Evolutionary conservation across 2,329 filamentous ascomycete species (phyloP).

Genomic region (Colletotrichum cuscutae): DNA sequence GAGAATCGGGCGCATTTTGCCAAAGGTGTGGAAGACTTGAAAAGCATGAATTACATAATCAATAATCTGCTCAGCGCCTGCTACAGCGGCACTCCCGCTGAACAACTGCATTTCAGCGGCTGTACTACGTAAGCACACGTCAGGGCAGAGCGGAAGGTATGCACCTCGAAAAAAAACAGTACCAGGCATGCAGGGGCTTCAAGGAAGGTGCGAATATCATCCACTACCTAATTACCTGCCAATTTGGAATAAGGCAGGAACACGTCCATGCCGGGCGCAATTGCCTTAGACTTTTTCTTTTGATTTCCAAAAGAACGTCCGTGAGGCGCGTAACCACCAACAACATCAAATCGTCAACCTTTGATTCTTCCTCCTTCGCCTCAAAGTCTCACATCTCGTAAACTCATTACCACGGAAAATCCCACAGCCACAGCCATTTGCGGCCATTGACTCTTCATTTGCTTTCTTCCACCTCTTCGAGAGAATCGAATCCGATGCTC

Average conservation of each 20-base stretch:
- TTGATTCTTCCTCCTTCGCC: not conserved
- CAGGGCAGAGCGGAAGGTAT: not conserved
- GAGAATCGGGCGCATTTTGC: no score
- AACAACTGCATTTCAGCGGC: not conserved
- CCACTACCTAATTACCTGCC: not conserved
- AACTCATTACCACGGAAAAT: not conserved
- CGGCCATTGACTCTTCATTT: not conserved
- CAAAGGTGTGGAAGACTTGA: not conserved
- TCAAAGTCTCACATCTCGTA: not conserved
- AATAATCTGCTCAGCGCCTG: not conserved
- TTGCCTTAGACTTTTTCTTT: not conserved
- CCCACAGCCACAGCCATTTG: constrained; percentile 2
- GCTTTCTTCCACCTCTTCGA: not conserved
- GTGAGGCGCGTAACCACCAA: not conserved
- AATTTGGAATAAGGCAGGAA: not conserved
- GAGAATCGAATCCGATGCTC: not conserved
- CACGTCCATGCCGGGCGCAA: not conserved
- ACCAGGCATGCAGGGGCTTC: not conserved
- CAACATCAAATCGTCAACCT: not conserved
- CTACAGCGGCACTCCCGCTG: not conserved
- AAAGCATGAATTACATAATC: not conserved
- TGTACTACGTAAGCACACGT: not conserved
- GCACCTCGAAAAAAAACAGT: constrained; percentile 9
- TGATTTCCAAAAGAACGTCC: no score
- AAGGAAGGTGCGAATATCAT: not conserved